Evolutionary conservation across 805 yeast species (phyloP).

Genomic region (Yamadazyma akitaensis): DNA sequence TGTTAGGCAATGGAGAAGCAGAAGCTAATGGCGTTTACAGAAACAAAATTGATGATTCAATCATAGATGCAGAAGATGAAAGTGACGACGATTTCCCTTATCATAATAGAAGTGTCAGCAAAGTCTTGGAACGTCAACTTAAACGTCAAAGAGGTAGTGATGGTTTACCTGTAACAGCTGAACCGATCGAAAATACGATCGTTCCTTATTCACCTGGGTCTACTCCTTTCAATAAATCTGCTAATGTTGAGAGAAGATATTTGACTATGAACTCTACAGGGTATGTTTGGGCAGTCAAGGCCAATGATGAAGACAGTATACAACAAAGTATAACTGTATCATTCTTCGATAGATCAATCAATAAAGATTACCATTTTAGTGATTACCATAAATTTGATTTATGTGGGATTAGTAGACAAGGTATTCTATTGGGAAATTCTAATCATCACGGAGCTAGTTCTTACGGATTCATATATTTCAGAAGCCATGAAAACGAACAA

Average conservation of each 20-base stretch:
- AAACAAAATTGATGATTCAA: slow-evolving; percentile 15
- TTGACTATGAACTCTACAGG: slow-evolving; percentile 79
- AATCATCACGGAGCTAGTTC: slow-evolving; percentile 20
- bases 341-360: slow-evolving; percentile 74
- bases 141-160: slow-evolving; percentile 22
- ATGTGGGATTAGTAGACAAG: slow-evolving; percentile 67
- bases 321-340: slow-evolving; percentile 77
- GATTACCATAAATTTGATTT: slow-evolving; percentile 71
- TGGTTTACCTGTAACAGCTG: background rate
- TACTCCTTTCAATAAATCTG: slow-evolving; percentile 52
- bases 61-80: slow-evolving; percentile 55
- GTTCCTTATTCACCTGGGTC: slow-evolving; percentile 82
- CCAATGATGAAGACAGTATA: slow-evolving; percentile 9
- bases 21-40: slow-evolving; percentile 10
- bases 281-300: slow-evolving; percentile 71
- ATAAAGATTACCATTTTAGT: slow-evolving; percentile 80
- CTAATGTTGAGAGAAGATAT: slow-evolving; percentile 59
- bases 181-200: slow-evolving; percentile 21
- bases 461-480: slow-evolving; percentile 45
- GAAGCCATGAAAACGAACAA: slow-evolving; percentile 62
- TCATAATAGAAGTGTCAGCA: slow-evolving; percentile 21
- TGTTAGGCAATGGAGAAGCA: slow-evolving; percentile 10
- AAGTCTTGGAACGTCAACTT: slow-evolving; percentile 14
- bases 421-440: slow-evolving; percentile 55
- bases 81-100: slow-evolving; percentile 21